phyloP scores from a whole-genome alignment of 768 basidiomycete genomes.

The Amanita jacksonii region DNA sequence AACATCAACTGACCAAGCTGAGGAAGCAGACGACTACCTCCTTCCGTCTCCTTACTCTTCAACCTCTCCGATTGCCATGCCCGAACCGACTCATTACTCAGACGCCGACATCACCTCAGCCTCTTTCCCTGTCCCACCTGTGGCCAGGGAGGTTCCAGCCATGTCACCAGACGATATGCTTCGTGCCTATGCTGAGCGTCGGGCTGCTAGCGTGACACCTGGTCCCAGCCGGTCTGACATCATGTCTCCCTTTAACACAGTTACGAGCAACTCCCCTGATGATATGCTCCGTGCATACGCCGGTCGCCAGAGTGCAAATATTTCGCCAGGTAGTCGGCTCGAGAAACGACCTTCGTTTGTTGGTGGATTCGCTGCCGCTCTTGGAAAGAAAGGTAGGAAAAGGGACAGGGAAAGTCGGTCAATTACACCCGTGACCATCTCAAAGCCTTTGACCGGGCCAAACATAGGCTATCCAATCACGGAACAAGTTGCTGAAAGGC shows the following conservation, averaged over 20 bases:
- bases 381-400: constrained; percentile 7
- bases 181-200: constrained; percentile 54
- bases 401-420: constrained; percentile 1
- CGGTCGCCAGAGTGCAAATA: constrained; percentile 10
- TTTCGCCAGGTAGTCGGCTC: not conserved
- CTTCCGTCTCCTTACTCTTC: not conserved
- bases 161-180: constrained; percentile 70
- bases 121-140: not conserved
- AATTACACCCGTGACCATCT: not conserved
- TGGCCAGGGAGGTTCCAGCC: constrained; percentile 17
- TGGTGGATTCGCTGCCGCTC: constrained; percentile 6
- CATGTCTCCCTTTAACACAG: not conserved
- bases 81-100: not conserved
- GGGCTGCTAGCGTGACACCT: constrained; percentile 7
- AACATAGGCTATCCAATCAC: not conserved
- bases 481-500: not conserved
- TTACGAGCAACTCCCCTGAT: constrained; percentile 1
- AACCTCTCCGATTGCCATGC: not conserved
- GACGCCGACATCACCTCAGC: not conserved
- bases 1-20: not conserved
- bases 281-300: constrained; percentile 12
- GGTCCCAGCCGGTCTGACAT: not conserved
- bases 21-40: constrained; percentile 2
- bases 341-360: constrained; percentile 1
- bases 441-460: not conserved